Conservation (phyloP, 116 monocot genomes). For the Cymodocea nodosa region DNA sequence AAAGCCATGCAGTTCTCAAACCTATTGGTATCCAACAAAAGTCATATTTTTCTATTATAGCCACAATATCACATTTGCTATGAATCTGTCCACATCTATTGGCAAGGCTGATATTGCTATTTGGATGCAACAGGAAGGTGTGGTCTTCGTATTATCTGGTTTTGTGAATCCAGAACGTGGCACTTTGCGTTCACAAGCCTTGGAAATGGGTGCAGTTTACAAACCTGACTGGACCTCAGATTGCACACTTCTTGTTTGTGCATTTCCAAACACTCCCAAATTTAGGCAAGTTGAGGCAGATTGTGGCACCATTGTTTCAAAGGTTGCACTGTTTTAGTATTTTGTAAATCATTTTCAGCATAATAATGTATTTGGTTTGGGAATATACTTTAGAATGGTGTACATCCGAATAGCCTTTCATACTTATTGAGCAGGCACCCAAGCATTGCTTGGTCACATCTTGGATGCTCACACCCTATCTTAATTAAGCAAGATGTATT, state of each 20-base stretch:
- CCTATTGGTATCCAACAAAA: slow-evolving; percentile 42
- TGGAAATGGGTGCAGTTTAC: slow-evolving; percentile 85
- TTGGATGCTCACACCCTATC: too few species aligned
- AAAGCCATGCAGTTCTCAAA: slow-evolving; percentile 36
- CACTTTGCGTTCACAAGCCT: slow-evolving; percentile 53
- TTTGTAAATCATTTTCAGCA: background rate
- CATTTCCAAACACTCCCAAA: slow-evolving; percentile 89
- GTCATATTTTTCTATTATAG: background rate
- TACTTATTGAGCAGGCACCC: too few species aligned
- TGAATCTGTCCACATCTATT: background rate
- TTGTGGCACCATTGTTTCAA: slow-evolving; percentile 84
- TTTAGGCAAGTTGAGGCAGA: slow-evolving; percentile 80
- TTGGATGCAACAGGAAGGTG: slow-evolving; percentile 54
- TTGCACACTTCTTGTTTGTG: slow-evolving; percentile 87
- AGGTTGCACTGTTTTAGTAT: slow-evolving; percentile 28
- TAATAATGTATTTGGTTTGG: background rate
- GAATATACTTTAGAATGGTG: background rate
- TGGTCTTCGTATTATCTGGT: slow-evolving; percentile 76
- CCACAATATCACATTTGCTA: background rate
- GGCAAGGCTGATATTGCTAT: background rate
- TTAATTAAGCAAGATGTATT: too few species aligned
- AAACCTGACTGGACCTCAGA: slow-evolving; percentile 75
- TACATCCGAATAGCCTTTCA: too few species aligned
- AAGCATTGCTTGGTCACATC: too few species aligned
- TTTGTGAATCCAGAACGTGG: slow-evolving; percentile 90